phyloP scores from a whole-genome alignment of 1,284 basidiomycete species.

The Cutaneotrichosporon spelunceum region DNA sequence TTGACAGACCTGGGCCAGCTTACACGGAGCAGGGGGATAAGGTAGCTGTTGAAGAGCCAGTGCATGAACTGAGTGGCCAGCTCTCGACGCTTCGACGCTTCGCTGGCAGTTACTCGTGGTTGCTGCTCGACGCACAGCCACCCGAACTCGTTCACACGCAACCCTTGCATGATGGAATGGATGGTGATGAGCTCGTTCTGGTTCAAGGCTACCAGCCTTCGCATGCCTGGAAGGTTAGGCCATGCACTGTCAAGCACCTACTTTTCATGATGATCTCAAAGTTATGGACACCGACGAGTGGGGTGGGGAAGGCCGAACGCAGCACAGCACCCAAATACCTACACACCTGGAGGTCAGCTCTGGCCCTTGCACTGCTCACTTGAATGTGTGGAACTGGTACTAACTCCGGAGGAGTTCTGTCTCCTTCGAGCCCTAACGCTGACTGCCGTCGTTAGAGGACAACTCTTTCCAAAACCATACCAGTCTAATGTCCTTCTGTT shows the following conservation, averaged over 20 bases:
- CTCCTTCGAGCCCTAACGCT: not conserved
- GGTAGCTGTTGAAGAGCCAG: conserved; percentile 87
- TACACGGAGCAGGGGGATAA: conserved; percentile 76
- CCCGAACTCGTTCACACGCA: conserved; percentile 71
- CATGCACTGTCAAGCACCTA: conserved; percentile 49
- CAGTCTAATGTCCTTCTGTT: conserved; percentile 18
- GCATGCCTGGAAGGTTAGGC: conserved; percentile 58
- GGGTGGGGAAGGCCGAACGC: conserved; percentile 66
- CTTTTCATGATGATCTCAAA: conserved; percentile 61
- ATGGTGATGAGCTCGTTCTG: conserved; percentile 77
- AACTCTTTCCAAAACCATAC: conserved; percentile 6
- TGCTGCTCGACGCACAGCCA: conserved; percentile 60
- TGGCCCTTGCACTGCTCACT: conserved; percentile 43
- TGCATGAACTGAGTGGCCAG: conserved; percentile 79
- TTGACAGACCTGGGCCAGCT: not conserved
- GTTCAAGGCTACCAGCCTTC: conserved; percentile 66
- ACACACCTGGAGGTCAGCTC: conserved; percentile 59
- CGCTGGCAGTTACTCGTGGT: conserved; percentile 58
- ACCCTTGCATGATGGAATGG: conserved; percentile 74
- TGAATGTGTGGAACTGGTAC: conserved; percentile 42
- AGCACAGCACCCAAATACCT: conserved; percentile 65
- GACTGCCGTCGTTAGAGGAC: not conserved
- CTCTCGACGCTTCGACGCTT: conserved; percentile 69
- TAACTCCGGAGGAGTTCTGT: not conserved
- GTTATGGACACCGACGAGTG: conserved; percentile 76